Evolutionary conservation across 129 eudicot genomes (phyloP).

Genomic region (Calendula officinalis): DNA sequence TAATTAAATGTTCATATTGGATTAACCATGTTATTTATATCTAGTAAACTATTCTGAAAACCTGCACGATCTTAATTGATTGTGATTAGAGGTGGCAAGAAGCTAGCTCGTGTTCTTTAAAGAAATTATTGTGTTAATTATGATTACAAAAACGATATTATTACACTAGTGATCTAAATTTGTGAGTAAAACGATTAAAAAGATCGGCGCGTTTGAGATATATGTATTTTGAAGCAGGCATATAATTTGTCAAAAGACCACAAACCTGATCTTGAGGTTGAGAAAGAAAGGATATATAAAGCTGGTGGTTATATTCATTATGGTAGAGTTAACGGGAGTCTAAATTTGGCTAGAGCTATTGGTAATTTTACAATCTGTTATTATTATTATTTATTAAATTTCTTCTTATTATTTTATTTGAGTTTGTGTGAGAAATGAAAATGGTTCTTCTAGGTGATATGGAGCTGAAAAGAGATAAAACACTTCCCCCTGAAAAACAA

Average conservation of each 20-base stretch:
- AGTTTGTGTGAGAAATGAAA: neutral
- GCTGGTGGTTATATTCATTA: slow-evolving; percentile 87
- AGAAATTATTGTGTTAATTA: too few species aligned
- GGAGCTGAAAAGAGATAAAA: slow-evolving; percentile 76
- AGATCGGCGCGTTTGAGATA: too few species aligned
- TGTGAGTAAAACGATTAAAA: too few species aligned
- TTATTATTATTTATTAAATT: neutral
- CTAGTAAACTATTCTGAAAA: too few species aligned
- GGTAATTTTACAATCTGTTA: slow-evolving; percentile 37
- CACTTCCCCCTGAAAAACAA: slow-evolving; percentile 82
- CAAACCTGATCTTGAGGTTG: slow-evolving; percentile 79
- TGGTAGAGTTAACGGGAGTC: slow-evolving; percentile 88
- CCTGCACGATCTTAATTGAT: too few species aligned
- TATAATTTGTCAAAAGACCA: slow-evolving; percentile 75
- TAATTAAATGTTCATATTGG: too few species aligned
- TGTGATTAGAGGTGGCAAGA: too few species aligned
- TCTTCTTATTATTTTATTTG: neutral
- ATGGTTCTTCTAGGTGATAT: slow-evolving; percentile 55
- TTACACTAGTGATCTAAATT: too few species aligned
- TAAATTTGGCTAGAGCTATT: slow-evolving; percentile 88
- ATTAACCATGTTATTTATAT: too few species aligned
- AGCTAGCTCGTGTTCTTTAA: too few species aligned
- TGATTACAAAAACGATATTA: too few species aligned
- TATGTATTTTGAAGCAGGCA: slow-evolving; percentile 42
- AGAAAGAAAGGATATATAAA: slow-evolving; percentile 72